Conservation (phyloP, 2,329 filamentous ascomycete species). For the Pyricularia pennisetigena region DNA sequence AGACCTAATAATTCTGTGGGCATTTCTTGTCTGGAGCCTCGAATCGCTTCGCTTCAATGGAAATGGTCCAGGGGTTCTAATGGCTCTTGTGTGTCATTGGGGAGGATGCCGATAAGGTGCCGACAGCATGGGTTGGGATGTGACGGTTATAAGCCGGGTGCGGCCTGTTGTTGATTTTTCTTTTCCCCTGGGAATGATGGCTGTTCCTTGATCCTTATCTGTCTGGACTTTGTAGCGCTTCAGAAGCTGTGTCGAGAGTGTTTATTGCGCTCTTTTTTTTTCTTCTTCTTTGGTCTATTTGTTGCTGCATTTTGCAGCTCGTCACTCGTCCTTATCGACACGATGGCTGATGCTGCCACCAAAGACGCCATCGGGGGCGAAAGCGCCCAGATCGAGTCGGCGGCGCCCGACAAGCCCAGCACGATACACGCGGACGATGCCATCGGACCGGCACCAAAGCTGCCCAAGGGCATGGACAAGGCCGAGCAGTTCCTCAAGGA, state of each 20-base stretch:
- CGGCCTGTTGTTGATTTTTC: background rate
- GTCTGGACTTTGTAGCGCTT: background rate
- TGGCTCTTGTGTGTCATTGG: background rate
- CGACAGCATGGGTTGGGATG: background rate
- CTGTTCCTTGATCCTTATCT: background rate
- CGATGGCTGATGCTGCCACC: background rate
- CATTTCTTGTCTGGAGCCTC: background rate
- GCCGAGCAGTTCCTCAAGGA: slow-evolving; percentile 5
- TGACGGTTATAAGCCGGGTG: background rate
- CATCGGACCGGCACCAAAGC: background rate
- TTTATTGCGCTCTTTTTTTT: background rate
- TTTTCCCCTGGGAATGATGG: background rate
- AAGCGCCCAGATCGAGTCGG: background rate
- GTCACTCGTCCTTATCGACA: background rate
- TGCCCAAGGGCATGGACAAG: slow-evolving; percentile 3
- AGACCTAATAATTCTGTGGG: background rate
- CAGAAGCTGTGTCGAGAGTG: background rate
- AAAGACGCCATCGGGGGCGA: background rate
- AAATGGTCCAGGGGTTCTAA: background rate
- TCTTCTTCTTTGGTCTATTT: background rate
- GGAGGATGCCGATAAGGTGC: background rate
- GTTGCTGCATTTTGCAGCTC: background rate
- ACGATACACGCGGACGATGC: background rate
- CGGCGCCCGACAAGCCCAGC: background rate
- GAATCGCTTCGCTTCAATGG: background rate